A percentile compares a stretch with the other conserved stretches of the same genome.
phyloP scores from a whole-genome alignment of 345 rosid species.

The Lepidium africanum region DNA sequence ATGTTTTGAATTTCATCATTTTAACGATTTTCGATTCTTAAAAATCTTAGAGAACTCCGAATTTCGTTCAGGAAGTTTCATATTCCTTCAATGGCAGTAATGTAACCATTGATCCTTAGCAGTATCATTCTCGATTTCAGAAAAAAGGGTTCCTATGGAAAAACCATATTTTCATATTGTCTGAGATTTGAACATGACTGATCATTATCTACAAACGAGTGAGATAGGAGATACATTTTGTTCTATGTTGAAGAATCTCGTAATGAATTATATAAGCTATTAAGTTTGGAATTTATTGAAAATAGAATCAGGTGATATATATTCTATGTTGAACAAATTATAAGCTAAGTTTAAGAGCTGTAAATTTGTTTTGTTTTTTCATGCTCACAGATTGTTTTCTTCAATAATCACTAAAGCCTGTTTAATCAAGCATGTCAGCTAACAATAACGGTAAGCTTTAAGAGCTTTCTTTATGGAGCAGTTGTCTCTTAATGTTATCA shows the following conservation, averaged over 20 bases:
- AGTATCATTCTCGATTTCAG: not conserved
- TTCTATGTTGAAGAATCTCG: not conserved
- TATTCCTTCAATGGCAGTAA: not conserved
- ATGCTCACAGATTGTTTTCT: conserved; percentile 4
- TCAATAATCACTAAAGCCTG: not conserved
- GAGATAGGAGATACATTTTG: not conserved
- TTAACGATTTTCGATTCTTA: not conserved
- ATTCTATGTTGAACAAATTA: not conserved
- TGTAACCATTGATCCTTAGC: not conserved
- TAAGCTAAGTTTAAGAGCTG: not conserved
- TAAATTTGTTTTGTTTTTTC: not conserved
- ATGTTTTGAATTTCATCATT: not conserved
- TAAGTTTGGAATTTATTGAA: not conserved
- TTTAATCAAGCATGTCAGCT: not conserved
- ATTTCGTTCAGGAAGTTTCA: not conserved
- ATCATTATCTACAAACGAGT: not conserved
- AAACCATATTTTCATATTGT: not conserved
- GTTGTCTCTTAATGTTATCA: not conserved
- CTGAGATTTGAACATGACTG: not conserved
- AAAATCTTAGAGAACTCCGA: not conserved
- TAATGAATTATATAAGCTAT: not conserved
- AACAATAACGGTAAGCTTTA: conserved; percentile 13
- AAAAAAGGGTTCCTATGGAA: not conserved
- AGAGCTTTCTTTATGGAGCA: not conserved
- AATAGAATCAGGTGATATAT: no score